These are phyloP conservation scores for Scedosporium minutisporum DNA, from an alignment of 2,329 filamentous ascomycete species.

Conservation along the genomic window DNA sequence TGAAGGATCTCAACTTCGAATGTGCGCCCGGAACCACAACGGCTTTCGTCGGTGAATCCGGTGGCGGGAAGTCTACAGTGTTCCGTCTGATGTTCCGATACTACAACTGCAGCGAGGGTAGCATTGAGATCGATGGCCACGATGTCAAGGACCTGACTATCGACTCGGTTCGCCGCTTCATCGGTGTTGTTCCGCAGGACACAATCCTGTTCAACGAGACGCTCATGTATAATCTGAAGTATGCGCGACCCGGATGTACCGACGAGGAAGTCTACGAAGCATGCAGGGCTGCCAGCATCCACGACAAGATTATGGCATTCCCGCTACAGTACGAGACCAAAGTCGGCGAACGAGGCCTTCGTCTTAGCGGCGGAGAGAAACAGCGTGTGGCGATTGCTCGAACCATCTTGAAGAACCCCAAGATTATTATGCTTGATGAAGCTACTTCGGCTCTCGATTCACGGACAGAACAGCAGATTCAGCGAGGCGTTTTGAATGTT, in stretches of 20 bases:
- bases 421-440: slow-evolving; percentile 87
- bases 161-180: slow-evolving; percentile 81
- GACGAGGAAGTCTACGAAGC: slow-evolving; percentile 75
- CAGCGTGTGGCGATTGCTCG: slow-evolving; percentile 89
- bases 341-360: slow-evolving; percentile 80
- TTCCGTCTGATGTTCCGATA: slow-evolving; percentile 95
- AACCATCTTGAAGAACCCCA: slow-evolving; percentile 84
- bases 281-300: slow-evolving; percentile 79
- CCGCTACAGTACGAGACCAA: slow-evolving; percentile 83
- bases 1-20: slow-evolving; percentile 75
- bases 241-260: slow-evolving; percentile 72
- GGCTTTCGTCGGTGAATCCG: slow-evolving; percentile 91
- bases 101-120: slow-evolving; percentile 75
- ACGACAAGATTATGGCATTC: slow-evolving; percentile 83
- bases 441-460: slow-evolving; percentile 87
- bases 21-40: slow-evolving; percentile 87
- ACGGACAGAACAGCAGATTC: slow-evolving; percentile 87
- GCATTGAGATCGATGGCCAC: slow-evolving; percentile 73
- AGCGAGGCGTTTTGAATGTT: slow-evolving; percentile 72
- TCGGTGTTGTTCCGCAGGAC: slow-evolving; percentile 94
- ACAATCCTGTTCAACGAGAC: slow-evolving; percentile 92
- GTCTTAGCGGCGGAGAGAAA: slow-evolving; percentile 84
- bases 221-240: slow-evolving; percentile 88
- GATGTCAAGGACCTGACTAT: slow-evolving; percentile 83
- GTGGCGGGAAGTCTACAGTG: slow-evolving; percentile 92